These are phyloP conservation scores for Bipolaris bicolor DNA, from an alignment of 2,329 filamentous ascomycete genomes.

Conservation along the genomic window DNA sequence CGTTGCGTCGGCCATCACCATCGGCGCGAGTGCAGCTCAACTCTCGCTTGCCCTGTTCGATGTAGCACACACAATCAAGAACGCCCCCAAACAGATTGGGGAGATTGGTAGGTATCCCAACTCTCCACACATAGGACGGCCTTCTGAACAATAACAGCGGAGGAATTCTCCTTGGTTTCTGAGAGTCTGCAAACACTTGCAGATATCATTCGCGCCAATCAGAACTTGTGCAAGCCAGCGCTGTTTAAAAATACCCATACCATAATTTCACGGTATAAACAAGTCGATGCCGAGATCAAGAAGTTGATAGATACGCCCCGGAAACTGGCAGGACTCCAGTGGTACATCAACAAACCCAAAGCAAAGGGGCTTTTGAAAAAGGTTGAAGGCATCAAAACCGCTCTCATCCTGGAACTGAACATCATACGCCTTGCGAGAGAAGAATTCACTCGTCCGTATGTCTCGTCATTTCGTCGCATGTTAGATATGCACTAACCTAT, in stretches of 20 bases:
- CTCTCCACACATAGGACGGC: not conserved
- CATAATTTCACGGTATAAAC: constrained; percentile 2
- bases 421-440: constrained; percentile 25
- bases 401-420: constrained; percentile 18
- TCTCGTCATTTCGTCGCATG: not conserved
- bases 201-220: not conserved
- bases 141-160: not conserved
- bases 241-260: not conserved
- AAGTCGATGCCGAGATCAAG: constrained; percentile 3
- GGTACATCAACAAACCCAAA: constrained; percentile 22
- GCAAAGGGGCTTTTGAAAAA: constrained; percentile 25
- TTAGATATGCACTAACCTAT: not conserved
- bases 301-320: constrained; percentile 7
- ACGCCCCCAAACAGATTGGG: constrained; percentile 24
- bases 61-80: constrained; percentile 22
- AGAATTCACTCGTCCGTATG: constrained; percentile 8
- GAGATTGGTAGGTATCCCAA: constrained; percentile 15
- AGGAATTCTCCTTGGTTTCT: constrained; percentile 7
- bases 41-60: constrained; percentile 25
- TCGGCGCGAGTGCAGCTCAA: constrained; percentile 23
- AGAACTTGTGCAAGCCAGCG: constrained; percentile 2
- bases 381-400: constrained; percentile 28
- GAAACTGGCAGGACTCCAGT: constrained; percentile 22
- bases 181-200: constrained; percentile 8
- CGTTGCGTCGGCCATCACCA: constrained; percentile 18